Conservation (phyloP, 179 eudicot genomes). For the Amaranthus tricolor region DNA sequence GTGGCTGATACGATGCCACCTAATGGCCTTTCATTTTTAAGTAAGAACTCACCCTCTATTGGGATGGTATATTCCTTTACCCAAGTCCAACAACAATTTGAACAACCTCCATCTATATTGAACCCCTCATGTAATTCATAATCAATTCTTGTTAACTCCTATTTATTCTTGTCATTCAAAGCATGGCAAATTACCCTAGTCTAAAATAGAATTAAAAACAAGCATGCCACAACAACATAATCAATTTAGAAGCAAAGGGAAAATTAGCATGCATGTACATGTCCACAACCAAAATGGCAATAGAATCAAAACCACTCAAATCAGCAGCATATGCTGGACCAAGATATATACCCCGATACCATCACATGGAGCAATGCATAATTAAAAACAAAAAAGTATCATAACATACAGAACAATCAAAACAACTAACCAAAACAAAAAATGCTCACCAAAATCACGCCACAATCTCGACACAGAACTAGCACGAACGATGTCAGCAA, state of each 20-base stretch:
- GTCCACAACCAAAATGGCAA: neutral
- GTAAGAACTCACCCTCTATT: too few relatives aligned
- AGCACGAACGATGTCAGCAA: slow-evolving; percentile 61
- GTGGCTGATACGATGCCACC: too few relatives aligned
- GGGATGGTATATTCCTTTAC: neutral
- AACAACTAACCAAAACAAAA: neutral
- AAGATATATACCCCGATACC: too few relatives aligned
- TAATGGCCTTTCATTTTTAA: too few relatives aligned
- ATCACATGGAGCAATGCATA: neutral
- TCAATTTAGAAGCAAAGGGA: neutral
- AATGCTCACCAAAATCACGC: slow-evolving; percentile 63
- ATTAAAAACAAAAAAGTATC: neutral
- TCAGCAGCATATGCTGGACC: too few relatives aligned
- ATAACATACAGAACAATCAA: neutral
- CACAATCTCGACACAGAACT: slow-evolving; percentile 59
- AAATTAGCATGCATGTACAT: too few relatives aligned
- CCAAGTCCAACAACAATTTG: neutral
- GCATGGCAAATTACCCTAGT: neutral
- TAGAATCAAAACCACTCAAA: neutral
- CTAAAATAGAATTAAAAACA: neutral
- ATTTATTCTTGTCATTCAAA: neutral
- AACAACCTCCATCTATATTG: neutral
- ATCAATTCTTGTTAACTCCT: neutral
- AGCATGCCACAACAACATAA: neutral
- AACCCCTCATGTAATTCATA: neutral